Evolutionary conservation across 176 grass and related monocot species (phyloP).

Genomic region (Aegilops bicornis): DNA sequence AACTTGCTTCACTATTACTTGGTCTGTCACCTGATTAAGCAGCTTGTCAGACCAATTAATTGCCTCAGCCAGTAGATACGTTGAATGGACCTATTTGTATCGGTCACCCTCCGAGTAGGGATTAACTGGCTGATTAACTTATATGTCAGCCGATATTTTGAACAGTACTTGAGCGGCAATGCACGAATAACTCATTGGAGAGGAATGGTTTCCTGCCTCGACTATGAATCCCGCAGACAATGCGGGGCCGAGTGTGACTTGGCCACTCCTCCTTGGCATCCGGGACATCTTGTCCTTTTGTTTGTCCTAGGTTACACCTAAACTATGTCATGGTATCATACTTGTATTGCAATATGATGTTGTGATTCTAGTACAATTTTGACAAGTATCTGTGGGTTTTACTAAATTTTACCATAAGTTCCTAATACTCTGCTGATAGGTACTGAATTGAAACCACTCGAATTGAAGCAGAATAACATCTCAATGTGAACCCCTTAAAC

Average conservation of each 20-base stretch:
- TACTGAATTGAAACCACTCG: background rate
- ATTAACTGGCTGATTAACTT: no score
- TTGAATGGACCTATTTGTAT: no score
- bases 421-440: background rate
- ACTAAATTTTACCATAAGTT: background rate
- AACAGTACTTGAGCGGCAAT: background rate
- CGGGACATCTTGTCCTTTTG: background rate
- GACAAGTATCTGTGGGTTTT: background rate
- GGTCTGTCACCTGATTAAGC: no score
- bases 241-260: background rate
- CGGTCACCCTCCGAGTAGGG: no score
- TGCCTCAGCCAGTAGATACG: no score
- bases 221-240: background rate
- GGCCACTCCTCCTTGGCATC: background rate
- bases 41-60: no score
- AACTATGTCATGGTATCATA: background rate
- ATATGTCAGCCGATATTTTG: no score
- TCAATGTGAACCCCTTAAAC: background rate
- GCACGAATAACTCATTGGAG: background rate
- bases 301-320: background rate
- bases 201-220: background rate
- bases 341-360: background rate
- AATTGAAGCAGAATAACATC: background rate
- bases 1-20: no score
- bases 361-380: background rate